A percentile compares a stretch with the other conserved stretches of the same genome.
Conservation (phyloP, 331 rosid species). For the Pyracantha coccinea region DNA sequence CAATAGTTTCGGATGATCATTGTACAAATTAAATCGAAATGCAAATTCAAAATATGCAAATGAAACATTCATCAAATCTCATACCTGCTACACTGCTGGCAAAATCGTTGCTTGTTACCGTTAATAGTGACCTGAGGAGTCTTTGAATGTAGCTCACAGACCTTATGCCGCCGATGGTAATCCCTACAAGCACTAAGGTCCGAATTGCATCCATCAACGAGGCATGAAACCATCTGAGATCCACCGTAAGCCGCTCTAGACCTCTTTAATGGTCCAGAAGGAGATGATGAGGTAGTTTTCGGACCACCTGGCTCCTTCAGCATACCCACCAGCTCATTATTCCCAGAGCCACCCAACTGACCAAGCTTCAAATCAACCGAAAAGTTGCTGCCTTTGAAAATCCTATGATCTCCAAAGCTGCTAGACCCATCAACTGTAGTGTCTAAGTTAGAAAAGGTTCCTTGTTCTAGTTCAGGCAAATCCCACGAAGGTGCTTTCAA, state of each 20-base stretch:
- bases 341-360: constrained; percentile 45
- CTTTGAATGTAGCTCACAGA: constrained; percentile 88
- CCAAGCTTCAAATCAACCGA: constrained; percentile 96
- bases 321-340: constrained; percentile 23
- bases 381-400: constrained; percentile 40
- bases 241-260: constrained; percentile 60
- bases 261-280: constrained; percentile 74
- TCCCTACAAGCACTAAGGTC: constrained; percentile 84
- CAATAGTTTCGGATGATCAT: background rate
- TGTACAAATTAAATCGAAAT: background rate
- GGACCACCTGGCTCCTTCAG: constrained; percentile 43
- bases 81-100: constrained; percentile 98
- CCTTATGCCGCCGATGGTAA: constrained; percentile 94
- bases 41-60: background rate
- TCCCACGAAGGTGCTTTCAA: constrained; percentile 78
- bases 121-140: constrained; percentile 72
- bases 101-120: constrained; percentile 82
- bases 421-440: constrained; percentile 41
- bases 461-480: constrained; percentile 57
- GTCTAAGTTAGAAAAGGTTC: constrained; percentile 42
- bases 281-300: constrained; percentile 33
- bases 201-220: constrained; percentile 81
- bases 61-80: background rate
- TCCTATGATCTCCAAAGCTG: constrained; percentile 38
- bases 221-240: constrained; percentile 60